phyloP scores from a whole-genome alignment of 2,329 filamentous ascomycete genomes.

The Penicillium sp. region DNA sequence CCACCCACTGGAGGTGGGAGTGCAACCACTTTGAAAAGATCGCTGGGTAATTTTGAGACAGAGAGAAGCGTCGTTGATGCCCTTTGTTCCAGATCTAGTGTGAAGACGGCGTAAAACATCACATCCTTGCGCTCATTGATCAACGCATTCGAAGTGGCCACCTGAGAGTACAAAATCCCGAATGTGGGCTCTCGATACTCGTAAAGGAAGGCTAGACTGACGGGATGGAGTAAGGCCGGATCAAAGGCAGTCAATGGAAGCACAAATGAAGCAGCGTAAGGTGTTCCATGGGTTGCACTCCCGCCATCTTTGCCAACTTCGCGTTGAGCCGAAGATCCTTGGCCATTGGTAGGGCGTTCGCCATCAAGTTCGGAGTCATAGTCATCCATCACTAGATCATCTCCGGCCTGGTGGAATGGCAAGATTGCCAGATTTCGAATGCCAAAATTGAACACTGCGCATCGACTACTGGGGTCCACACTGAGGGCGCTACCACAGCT shows the following conservation, averaged over 20 bases:
- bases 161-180: conserved; percentile 78
- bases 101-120: conserved; percentile 88
- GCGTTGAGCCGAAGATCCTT: conserved; percentile 14
- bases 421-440: conserved; percentile 83
- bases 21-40: conserved; percentile 75
- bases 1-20: conserved; percentile 83
- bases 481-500: conserved; percentile 75
- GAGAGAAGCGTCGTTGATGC: conserved; percentile 90
- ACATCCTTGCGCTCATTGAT: conserved; percentile 72
- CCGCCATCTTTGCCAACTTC: conserved; percentile 31
- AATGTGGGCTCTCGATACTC: conserved; percentile 98
- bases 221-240: conserved; percentile 75
- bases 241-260: conserved; percentile 84
- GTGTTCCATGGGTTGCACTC: conserved; percentile 47
- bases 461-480: conserved; percentile 85
- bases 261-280: conserved; percentile 88
- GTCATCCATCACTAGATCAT: conserved; percentile 86
- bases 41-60: conserved; percentile 76
- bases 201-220: conserved; percentile 87
- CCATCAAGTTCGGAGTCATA: conserved; percentile 79
- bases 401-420: conserved; percentile 78
- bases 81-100: conserved; percentile 84
- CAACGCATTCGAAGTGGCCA: conserved; percentile 67
- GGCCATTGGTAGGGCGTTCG: conserved; percentile 49
- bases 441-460: conserved; percentile 90